Percentiles rank a stretch among this genome's conserved stretches.
phyloP scores from a whole-genome alignment of 805 yeast genomes.

The Kregervanrija pseudodelftensis region DNA sequence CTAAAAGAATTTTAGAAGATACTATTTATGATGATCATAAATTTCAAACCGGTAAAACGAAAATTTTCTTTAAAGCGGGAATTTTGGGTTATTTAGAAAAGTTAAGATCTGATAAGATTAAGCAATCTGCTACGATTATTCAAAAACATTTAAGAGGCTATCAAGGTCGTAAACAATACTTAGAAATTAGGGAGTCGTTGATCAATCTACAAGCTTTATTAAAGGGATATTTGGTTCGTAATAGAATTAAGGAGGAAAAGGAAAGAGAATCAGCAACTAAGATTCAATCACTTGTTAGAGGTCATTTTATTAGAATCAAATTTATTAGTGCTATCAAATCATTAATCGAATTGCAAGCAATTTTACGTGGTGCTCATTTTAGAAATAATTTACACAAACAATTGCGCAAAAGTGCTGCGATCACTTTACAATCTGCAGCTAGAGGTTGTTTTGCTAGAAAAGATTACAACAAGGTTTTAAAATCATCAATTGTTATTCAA shows the following conservation, averaged over 20 bases:
- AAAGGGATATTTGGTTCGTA: constrained; percentile 59
- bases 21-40: constrained; percentile 61
- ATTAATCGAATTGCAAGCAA: constrained; percentile 37
- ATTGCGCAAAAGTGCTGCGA: constrained; percentile 58
- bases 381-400: constrained; percentile 45
- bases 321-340: constrained; percentile 30
- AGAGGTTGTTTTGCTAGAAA: constrained; percentile 63
- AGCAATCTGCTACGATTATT: constrained; percentile 70
- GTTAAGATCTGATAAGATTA: constrained; percentile 70
- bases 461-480: constrained; percentile 36
- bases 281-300: constrained; percentile 66
- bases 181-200: constrained; percentile 47
- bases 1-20: constrained; percentile 57
- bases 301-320: constrained; percentile 39
- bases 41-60: constrained; percentile 87
- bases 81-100: constrained; percentile 89
- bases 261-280: constrained; percentile 56
- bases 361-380: constrained; percentile 43
- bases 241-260: constrained; percentile 43
- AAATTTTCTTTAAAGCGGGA: constrained; percentile 94
- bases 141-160: constrained; percentile 75
- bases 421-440: constrained; percentile 62
- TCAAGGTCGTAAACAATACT: constrained; percentile 54
- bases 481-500: constrained; percentile 66
- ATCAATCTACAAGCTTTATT: constrained; percentile 49